Evolutionary conservation across 2,329 filamentous ascomycete species (phyloP), one percentile per base, ranked within the genome.

Genomic region (Periconia macrospinosa): DNA sequence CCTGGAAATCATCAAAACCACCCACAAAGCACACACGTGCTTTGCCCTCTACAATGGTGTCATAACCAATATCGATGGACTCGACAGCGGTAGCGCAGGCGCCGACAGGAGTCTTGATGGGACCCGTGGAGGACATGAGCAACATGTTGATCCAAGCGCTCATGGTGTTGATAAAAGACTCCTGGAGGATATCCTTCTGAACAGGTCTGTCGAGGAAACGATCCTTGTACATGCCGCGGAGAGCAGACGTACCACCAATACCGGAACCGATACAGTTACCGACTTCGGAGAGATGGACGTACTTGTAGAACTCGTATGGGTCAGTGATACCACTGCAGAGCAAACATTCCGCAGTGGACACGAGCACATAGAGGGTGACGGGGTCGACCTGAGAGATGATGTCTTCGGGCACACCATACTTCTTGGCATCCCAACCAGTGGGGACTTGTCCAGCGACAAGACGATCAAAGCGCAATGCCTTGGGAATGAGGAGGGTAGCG

Each of bases 101-200:
- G 80, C 93, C 94, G 48, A 97, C 94, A 3, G 94, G 94, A 0
- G 95, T 97, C 83, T 97, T 97, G 83, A 99, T 97, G 41, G 94
- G 91, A 63, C 94, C 94, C 49, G 94, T 97, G 6, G 94, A 97
- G 5, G 94, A 99, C 60, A 99, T 81, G 60, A 99, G 82, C 78
- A 99, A 81, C 94, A 99, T 99, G 82, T 99, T 99, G 53, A 99
- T 92, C 94, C 94, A 99, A 15, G 94, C 94, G 65, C 91, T 89
- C 93, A 99, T 99, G 52, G 94, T 99, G 83, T 99, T 99, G 84
- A 99, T 97, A 83, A 99, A 99, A 13, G 94, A 97, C 78, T 99
- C 94, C 73, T 99, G 95, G 14, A 99, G 84, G 72, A 99, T 97
- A 72, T 99, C 94, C 79, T 97, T 99, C 78, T 99, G 95, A 47